These are phyloP conservation scores for Nakazawaea ishiwadae DNA, from an alignment of 805 yeast species.

Conservation along the genomic window DNA sequence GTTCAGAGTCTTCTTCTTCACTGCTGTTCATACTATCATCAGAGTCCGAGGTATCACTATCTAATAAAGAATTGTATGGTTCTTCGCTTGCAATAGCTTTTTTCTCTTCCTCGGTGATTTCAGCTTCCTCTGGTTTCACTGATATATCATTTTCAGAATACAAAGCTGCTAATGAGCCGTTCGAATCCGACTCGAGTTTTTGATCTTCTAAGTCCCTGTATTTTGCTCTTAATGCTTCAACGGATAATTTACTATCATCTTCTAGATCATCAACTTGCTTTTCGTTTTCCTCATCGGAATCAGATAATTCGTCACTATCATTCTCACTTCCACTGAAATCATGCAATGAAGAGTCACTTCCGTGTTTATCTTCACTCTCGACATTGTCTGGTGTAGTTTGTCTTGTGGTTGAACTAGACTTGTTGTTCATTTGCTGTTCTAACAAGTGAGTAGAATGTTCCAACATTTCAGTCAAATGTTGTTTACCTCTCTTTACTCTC, in stretches of 20 bases:
- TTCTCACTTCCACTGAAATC: slow-evolving; percentile 20
- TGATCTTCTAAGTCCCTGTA: slow-evolving; percentile 37
- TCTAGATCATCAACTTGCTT: slow-evolving; percentile 21
- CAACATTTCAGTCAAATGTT: slow-evolving; percentile 80
- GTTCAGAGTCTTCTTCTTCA: slow-evolving; percentile 14
- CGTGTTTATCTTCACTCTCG: slow-evolving; percentile 14
- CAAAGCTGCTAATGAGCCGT: too few species aligned
- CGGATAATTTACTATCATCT: slow-evolving; percentile 46
- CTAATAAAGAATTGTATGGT: slow-evolving; percentile 15
- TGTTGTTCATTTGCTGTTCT: slow-evolving; percentile 70
- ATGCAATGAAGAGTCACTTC: slow-evolving; percentile 15
- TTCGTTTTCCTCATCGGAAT: slow-evolving; percentile 18
- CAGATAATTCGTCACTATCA: slow-evolving; percentile 18
- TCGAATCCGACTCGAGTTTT: slow-evolving; percentile 10
- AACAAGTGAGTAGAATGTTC: slow-evolving; percentile 88
- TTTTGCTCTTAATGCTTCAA: slow-evolving; percentile 53
- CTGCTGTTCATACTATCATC: slow-evolving; percentile 14
- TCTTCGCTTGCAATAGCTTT: slow-evolving; percentile 10
- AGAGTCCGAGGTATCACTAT: slow-evolving; percentile 20
- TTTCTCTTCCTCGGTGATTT: slow-evolving; percentile 12
- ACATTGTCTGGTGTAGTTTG: slow-evolving; percentile 25
- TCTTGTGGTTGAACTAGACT: slow-evolving; percentile 16
- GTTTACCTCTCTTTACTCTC: slow-evolving; percentile 76
- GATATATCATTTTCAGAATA: too few species aligned
- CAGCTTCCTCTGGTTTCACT: slow-evolving; percentile 10